A percentile compares a stretch with the other conserved stretches of the same genome.
phyloP scores from a whole-genome alignment of 2,329 filamentous ascomycete species.

The Verticillium longisporum region DNA sequence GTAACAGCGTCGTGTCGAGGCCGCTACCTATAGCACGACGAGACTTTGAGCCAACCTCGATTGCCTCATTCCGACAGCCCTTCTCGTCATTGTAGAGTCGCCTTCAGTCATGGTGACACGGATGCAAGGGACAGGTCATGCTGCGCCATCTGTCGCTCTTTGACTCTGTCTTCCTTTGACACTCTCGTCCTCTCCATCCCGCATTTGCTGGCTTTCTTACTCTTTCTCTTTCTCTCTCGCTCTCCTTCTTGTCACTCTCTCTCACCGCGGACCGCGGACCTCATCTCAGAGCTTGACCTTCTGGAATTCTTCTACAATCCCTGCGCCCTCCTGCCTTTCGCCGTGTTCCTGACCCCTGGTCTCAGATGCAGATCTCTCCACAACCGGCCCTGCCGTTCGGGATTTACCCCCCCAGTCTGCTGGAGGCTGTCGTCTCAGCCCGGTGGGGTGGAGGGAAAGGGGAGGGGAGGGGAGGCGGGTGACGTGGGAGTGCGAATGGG shows the following conservation, averaged over 20 bases:
- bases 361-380: conserved; percentile 3
- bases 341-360: background rate
- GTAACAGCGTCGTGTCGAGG: background rate
- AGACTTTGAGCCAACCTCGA: too few relatives aligned
- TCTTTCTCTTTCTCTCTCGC: background rate
- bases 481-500: too few relatives aligned
- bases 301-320: conserved; percentile 2
- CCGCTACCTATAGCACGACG: background rate
- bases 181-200: background rate
- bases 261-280: too few relatives aligned
- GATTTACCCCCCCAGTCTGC: background rate
- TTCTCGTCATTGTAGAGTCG: too few relatives aligned
- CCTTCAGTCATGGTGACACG: too few relatives aligned
- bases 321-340: background rate
- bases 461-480: background rate
- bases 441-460: background rate
- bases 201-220: background rate
- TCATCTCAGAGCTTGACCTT: background rate
- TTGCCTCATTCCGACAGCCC: too few relatives aligned
- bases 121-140: background rate
- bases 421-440: background rate
- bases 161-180: background rate
- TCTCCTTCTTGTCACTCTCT: background rate
- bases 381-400: conserved; percentile 2
- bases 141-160: background rate